Conservation (phyloP, 2,329 filamentous ascomycete genomes). For the Bipolaris oryzae region DNA sequence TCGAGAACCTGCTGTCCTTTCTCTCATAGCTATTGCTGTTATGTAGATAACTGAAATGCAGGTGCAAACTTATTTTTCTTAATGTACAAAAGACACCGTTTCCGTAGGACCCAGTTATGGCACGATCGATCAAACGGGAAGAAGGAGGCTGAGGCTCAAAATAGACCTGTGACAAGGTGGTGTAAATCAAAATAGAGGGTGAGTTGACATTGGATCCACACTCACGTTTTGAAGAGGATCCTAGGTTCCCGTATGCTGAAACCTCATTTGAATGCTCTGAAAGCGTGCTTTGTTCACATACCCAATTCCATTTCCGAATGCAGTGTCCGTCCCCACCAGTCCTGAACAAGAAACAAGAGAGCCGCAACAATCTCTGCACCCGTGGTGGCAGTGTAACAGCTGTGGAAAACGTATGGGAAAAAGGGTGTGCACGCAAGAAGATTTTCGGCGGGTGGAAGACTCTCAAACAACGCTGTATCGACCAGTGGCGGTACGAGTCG, state of each 20-base stretch:
- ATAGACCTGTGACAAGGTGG: constrained; percentile 6
- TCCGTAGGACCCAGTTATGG: neutral
- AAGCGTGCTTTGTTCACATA: neutral
- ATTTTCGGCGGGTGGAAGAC: neutral
- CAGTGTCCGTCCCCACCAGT: neutral
- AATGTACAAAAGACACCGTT: constrained; percentile 2
- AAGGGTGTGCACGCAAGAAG: neutral
- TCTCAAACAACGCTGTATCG: constrained; percentile 74
- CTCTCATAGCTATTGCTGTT: no score
- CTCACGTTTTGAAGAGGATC: constrained; percentile 12
- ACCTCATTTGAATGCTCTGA: neutral
- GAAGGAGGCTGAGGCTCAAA: neutral
- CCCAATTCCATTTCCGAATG: constrained; percentile 2
- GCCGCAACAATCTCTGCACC: no score
- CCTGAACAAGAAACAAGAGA: no score
- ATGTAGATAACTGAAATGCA: no score
- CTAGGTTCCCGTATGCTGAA: neutral
- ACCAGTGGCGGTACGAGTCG: constrained; percentile 77
- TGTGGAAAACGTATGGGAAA: neutral
- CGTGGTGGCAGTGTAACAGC: no score
- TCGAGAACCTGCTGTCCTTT: no score
- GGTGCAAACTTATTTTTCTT: neutral
- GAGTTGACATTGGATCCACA: neutral
- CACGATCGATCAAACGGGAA: neutral
- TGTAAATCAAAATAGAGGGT: constrained; percentile 14